Conservation (phyloP, 2,329 filamentous ascomycete genomes). For the Neopestalotiopsis sp. region DNA sequence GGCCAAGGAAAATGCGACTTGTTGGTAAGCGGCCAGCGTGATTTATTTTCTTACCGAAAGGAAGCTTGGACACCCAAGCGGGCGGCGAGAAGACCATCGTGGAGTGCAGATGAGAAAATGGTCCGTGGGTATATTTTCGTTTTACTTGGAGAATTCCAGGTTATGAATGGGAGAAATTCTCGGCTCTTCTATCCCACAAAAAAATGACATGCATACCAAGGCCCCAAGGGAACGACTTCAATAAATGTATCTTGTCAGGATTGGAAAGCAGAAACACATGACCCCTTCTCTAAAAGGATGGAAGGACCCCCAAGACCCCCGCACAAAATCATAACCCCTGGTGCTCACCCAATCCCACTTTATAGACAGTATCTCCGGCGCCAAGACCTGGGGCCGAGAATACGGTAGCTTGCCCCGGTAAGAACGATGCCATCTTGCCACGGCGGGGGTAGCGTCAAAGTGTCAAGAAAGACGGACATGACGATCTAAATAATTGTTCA, state of each 20-base stretch:
- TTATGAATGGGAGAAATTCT: neutral
- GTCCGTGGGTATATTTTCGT: neutral
- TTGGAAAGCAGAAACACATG: neutral
- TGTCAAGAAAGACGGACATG: neutral
- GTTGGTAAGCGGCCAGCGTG: neutral
- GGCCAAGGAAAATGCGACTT: neutral
- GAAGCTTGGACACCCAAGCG: constrained; percentile 23
- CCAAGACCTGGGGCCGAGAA: constrained; percentile 13
- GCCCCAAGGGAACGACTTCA: neutral
- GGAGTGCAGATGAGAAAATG: neutral
- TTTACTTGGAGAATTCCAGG: neutral
- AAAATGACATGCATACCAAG: neutral
- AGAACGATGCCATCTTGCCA: neutral
- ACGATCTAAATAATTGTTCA: neutral
- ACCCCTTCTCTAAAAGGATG: neutral
- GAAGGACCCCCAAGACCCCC: neutral
- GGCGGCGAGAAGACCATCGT: constrained; percentile 24
- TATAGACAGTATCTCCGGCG: constrained; percentile 1
- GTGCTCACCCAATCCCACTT: constrained; percentile 2
- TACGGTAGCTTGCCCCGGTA: constrained; percentile 7
- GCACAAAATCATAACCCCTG: neutral
- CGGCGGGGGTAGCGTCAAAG: neutral
- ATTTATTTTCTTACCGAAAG: constrained; percentile 21
- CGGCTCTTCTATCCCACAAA: neutral
- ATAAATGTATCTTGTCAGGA: neutral